Conservation (phyloP, 192 early-diverging fungal genomes). For the Coemansia sp. region DNA sequence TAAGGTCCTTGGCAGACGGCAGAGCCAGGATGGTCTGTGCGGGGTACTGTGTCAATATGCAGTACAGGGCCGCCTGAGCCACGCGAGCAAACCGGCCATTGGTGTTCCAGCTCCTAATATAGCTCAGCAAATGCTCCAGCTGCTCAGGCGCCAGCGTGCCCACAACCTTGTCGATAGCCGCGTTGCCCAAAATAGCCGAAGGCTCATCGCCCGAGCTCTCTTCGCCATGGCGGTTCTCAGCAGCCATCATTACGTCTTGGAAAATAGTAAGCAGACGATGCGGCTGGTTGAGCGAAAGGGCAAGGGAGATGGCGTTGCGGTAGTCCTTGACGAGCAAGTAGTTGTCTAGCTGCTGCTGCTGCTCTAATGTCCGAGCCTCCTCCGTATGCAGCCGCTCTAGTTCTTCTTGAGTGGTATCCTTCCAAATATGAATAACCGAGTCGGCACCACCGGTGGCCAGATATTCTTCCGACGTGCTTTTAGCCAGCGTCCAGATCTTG, state of each 20-base stretch:
- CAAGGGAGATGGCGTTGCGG: constrained; percentile 83
- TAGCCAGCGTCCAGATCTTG: constrained; percentile 90
- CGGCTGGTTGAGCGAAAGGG: constrained; percentile 87
- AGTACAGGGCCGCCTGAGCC: constrained; percentile 81
- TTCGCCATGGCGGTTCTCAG: constrained; percentile 29
- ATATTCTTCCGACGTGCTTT: constrained; percentile 62
- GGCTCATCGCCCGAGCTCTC: background rate
- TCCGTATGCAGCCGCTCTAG: constrained; percentile 70
- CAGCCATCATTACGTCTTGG: constrained; percentile 55
- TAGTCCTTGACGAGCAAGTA: constrained; percentile 87
- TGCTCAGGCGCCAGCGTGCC: constrained; percentile 62
- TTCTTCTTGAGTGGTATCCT: constrained; percentile 86
- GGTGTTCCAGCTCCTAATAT: constrained; percentile 95
- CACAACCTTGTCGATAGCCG: constrained; percentile 69
- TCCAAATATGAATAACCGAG: constrained; percentile 87
- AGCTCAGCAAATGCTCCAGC: constrained; percentile 74
- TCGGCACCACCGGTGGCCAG: constrained; percentile 91
- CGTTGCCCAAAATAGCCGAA: constrained; percentile 29
- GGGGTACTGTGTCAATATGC: constrained; percentile 66
- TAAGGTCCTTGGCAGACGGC: constrained; percentile 78
- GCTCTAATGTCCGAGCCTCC: constrained; percentile 64
- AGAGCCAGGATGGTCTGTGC: constrained; percentile 69
- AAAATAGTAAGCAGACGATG: constrained; percentile 76
- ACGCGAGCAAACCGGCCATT: constrained; percentile 73
- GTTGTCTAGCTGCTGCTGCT: constrained; percentile 89